Percentiles rank a stretch among this genome's conserved stretches.
Conservation (phyloP, 2,329 filamentous ascomycete genomes). For the Aspergillus novoparasiticus region DNA sequence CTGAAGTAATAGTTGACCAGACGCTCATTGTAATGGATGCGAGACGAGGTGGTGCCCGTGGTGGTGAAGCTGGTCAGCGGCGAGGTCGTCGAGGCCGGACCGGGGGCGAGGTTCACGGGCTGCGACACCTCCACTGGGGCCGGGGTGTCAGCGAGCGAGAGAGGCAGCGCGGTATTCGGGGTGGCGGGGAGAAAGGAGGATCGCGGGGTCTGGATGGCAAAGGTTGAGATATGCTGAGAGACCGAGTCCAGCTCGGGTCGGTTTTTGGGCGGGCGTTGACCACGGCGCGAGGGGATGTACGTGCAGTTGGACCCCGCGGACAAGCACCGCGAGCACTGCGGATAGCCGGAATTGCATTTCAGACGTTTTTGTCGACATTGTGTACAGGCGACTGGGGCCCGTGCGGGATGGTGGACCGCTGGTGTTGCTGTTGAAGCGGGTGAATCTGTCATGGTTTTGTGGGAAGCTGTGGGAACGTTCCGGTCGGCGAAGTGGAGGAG, state of each 20-base stretch:
- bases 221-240: slow-evolving; percentile 2
- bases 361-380: slow-evolving; percentile 5
- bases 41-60: neutral
- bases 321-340: slow-evolving; percentile 4
- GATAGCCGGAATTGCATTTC: slow-evolving; percentile 1
- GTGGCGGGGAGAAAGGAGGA: neutral
- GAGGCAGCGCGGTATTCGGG: neutral
- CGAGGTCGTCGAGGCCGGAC: neutral
- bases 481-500: neutral
- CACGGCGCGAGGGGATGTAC: slow-evolving; percentile 4
- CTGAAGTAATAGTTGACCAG: slow-evolving; percentile 4
- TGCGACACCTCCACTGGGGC: neutral
- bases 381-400: slow-evolving; percentile 4
- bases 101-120: neutral
- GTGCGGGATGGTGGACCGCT: neutral
- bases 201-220: slow-evolving; percentile 1
- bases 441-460: neutral
- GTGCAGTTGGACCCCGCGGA: neutral
- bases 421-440: neutral
- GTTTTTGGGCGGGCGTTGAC: neutral
- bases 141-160: neutral
- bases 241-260: neutral
- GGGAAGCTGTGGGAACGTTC: neutral
- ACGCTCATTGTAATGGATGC: neutral
- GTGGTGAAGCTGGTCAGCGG: neutral